Percentiles rank a stretch among this genome's conserved stretches.
These are phyloP conservation scores for Panaeolus cyanescens DNA, from an alignment of 768 basidiomycete species.

Conservation along the genomic window DNA sequence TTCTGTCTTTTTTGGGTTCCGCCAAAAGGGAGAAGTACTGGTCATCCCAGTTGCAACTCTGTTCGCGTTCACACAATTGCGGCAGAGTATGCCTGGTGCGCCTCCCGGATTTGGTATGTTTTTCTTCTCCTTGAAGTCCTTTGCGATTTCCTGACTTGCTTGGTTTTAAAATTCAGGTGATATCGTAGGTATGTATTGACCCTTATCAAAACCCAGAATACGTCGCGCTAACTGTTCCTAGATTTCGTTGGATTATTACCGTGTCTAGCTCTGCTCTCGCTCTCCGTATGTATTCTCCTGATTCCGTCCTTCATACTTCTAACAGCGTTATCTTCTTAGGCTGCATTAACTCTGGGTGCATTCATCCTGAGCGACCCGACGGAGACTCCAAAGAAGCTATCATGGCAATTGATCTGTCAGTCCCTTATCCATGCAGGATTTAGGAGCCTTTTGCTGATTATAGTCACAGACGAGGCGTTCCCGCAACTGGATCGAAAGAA, in stretches of 20 bases:
- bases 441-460: background rate
- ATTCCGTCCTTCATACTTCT: background rate
- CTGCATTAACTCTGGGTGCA: slow-evolving; percentile 19
- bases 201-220: background rate
- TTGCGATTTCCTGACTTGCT: background rate
- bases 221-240: background rate
- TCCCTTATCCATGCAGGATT: background rate
- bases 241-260: slow-evolving; percentile 25
- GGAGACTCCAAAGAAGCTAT: slow-evolving; percentile 13
- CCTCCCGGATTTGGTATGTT: slow-evolving; percentile 23
- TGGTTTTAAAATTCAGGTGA: slow-evolving; percentile 15
- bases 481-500: background rate
- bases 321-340: slow-evolving; percentile 9
- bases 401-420: slow-evolving; percentile 20
- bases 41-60: slow-evolving; percentile 29
- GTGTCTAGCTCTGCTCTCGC: slow-evolving; percentile 21
- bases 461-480: background rate
- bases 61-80: slow-evolving; percentile 24
- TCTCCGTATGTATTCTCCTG: slow-evolving; percentile 16
- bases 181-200: slow-evolving; percentile 12
- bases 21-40: slow-evolving; percentile 22
- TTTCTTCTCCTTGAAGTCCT: background rate
- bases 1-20: slow-evolving; percentile 25
- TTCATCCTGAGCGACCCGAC: slow-evolving; percentile 23
- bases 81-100: slow-evolving; percentile 25